phyloP scores from a whole-genome alignment of 192 early-diverging fungal species.

The Nowakowskiella sp. region DNA sequence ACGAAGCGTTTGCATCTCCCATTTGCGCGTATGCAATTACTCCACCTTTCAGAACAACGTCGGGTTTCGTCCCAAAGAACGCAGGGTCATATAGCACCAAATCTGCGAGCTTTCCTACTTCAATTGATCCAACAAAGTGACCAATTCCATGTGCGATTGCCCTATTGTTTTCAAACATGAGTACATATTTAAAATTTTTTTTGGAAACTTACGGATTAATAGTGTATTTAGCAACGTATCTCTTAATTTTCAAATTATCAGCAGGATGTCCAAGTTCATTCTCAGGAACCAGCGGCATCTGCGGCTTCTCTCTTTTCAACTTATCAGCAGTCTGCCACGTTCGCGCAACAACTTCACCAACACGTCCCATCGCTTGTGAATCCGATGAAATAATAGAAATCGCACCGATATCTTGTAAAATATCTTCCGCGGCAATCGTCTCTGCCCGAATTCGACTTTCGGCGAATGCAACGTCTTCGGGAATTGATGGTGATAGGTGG shows the following conservation, averaged over 20 bases:
- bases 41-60: conserved; percentile 83
- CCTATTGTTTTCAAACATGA: conserved; percentile 22
- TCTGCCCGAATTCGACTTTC: conserved; percentile 93
- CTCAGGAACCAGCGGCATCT: neutral
- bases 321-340: conserved; percentile 96
- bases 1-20: conserved; percentile 89
- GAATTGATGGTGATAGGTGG: conserved; percentile 84
- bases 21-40: conserved; percentile 76
- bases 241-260: conserved; percentile 82
- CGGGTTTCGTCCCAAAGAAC: conserved; percentile 84
- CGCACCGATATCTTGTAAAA: conserved; percentile 91
- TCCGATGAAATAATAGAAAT: conserved; percentile 92
- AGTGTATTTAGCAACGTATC: conserved; percentile 96
- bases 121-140: conserved; percentile 86
- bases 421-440: conserved; percentile 94
- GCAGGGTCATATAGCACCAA: conserved; percentile 76
- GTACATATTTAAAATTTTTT: neutral
- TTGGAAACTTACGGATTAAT: conserved; percentile 75
- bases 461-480: conserved; percentile 96
- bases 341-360: conserved; percentile 84
- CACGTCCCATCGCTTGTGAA: conserved; percentile 92
- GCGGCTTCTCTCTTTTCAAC: conserved; percentile 78
- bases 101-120: conserved; percentile 91
- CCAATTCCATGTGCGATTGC: conserved; percentile 81
- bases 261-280: conserved; percentile 31